A percentile compares a stretch with the other conserved stretches of the same genome.
These are phyloP conservation scores for Erythrophleum ivorense DNA, from an alignment of 331 rosid species.

Conservation along the genomic window DNA sequence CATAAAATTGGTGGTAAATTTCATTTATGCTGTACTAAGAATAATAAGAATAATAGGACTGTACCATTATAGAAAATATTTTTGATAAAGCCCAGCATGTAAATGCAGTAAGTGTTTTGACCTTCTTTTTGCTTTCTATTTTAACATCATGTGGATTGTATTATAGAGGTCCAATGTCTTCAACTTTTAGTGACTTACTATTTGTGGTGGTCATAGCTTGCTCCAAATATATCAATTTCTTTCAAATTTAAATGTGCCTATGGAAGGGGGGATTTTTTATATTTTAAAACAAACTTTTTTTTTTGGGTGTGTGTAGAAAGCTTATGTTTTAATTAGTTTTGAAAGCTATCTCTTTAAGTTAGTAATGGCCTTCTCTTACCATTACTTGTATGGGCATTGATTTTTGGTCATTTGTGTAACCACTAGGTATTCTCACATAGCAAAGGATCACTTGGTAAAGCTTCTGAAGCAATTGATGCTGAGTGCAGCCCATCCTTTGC, in stretches of 20 bases:
- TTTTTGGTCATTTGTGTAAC: conserved; percentile 43
- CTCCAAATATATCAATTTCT: conserved; percentile 22
- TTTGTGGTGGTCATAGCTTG: not conserved
- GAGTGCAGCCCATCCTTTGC: conserved; percentile 55
- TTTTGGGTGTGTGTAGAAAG: no score
- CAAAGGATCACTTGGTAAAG: conserved; percentile 83
- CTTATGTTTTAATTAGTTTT: not conserved
- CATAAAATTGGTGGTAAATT: conserved; percentile 12
- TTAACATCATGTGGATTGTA: conserved; percentile 19
- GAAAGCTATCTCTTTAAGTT: not conserved
- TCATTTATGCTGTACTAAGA: not conserved
- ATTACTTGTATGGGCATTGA: conserved; percentile 36
- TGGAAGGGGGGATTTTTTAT: conserved; percentile 23
- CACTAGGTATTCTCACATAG: conserved; percentile 80
- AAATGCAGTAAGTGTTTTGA: conserved; percentile 13
- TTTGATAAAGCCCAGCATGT: conserved; percentile 13
- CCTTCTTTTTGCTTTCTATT: conserved; percentile 17
- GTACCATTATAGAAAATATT: conserved; percentile 6
- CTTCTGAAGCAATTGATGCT: conserved; percentile 78
- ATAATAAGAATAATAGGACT: no score
- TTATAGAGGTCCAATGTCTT: conserved; percentile 20
- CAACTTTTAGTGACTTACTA: conserved; percentile 12
- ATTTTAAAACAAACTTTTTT: conserved; percentile 20
- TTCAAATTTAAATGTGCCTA: conserved; percentile 20
- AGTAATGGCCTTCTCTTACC: conserved; percentile 25